Base-by-base conservation (phyloP, 106 monocot genomes). In the Allium sativum region DNA sequence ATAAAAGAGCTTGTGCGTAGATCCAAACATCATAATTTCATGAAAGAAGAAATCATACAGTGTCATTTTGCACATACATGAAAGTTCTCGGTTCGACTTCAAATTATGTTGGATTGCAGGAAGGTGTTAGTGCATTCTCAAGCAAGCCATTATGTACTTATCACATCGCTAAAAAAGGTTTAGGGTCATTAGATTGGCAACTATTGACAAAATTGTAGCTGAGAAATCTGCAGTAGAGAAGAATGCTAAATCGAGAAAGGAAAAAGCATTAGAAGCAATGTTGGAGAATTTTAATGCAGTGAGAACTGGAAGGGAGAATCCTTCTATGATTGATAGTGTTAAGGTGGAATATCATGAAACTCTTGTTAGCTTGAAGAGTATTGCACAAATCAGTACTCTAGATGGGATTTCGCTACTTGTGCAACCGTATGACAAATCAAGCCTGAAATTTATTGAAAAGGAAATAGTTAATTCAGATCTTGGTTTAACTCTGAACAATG, bases 331-430 rank as follows among this genome's bases (percentile, higher is more conserved):
- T 43, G 96, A 96, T 56, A 66, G 84, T 55, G 68, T 96, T 68
- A 87, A 91, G 84, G 96, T 94, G 70, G 54, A 96, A 57, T 96
- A 96, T 43, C 85, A 87, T 84, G 96, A 90, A 80, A 84, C 73
- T 78, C 96, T 90, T 60, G 87, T 90, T 14, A 78, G 63, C 66
- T 76, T 96, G 67, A 96, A 90, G 71, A 85, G 77, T 73, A 87
- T 96, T 53, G 96, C 96, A 70, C 96, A 96, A 58, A 87, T 96
- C 72, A 96, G 73, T 59, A 84, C 96, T 55, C 87, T 90, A 54
- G 96, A 96, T 88, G 80, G 67, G 22, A 87, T 71, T 73, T 78
- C 96, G 18, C 79, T 96, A 18, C 84, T 91, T 56, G 77, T 96
- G 19, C 96, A 88, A 56, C 96, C 96, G 48, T 96, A 87, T 67